Base-by-base conservation (phyloP, 139 green algal species). In the Micractinium conductrix region DNA sequence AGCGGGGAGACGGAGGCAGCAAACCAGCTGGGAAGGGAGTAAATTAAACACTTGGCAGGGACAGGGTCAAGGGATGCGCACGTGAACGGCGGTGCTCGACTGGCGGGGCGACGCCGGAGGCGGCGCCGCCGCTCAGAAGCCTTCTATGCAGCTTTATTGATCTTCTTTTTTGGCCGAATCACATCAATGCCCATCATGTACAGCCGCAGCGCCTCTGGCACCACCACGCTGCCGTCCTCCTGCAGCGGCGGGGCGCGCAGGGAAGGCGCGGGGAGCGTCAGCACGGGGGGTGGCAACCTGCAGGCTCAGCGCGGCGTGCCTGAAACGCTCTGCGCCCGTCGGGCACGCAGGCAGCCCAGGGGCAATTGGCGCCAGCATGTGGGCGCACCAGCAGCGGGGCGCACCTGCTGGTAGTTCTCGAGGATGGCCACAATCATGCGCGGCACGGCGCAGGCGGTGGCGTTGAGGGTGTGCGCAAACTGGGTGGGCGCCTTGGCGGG, bases 381-480 rank as follows among this genome's bases (percentile, higher is more conserved):
- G n/a, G n/a, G n/a, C n/a, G n/a, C n/a, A n/a, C n/a, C n/a, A n/a
- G n/a, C n/a, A n/a, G n/a, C n/a, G 48, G 48, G 16, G 48, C 48
- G 12, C 42, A 74, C 78, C 71, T 94, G 91, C 88, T 99, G 97
- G 86, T 96, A 98, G 85, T 98, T 99, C 89, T 99, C 97, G 33
- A 99, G 84, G 60, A 99, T 99, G 10, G 95, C 91, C 35, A 99
- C 92, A 74, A 99, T 96, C 93, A 99, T 96, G 43, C 97, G 93
- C 24, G 97, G 97, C 65, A 99, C 96, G 0, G 97, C 97, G 79
- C 94, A 98, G 21, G 96, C 97, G 14, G 97, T 99, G 0, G 95
- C 97, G 85, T 99, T 99, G 12, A 99, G 91, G 9, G 97, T 99
- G 88, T 99, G 97, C 75, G 95, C 94, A 90, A 98, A 99, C 76